A percentile compares a stretch with the other conserved stretches of the same genome.
These are phyloP conservation scores for Teratosphaeria epicoccoides DNA, from an alignment of 2,329 filamentous ascomycete species.

Conservation along the genomic window DNA sequence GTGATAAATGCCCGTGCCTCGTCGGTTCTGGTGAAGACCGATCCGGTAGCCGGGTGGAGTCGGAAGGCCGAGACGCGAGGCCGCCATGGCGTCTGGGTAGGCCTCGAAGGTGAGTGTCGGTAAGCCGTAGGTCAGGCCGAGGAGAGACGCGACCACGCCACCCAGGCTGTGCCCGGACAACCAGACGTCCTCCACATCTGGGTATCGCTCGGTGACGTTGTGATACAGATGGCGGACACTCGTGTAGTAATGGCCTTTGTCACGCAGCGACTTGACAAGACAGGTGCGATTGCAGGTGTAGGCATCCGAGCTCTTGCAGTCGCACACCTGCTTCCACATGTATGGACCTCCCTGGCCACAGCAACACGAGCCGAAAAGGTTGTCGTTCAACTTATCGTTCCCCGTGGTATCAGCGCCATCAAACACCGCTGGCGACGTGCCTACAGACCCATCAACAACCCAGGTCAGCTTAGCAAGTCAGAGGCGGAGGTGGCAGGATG, in stretches of 20 bases:
- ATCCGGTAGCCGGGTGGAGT: conserved; percentile 69
- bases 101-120: conserved; percentile 91
- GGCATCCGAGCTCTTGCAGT: conserved; percentile 68
- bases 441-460: conserved; percentile 3
- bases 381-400: conserved; percentile 96
- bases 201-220: conserved; percentile 84
- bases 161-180: conserved; percentile 86
- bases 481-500: conserved; percentile 1
- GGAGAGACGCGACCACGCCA: conserved; percentile 75
- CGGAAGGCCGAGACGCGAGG: conserved; percentile 72
- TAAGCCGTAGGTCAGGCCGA: conserved; percentile 82
- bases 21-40: conserved; percentile 49
- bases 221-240: conserved; percentile 81
- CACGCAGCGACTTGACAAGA: conserved; percentile 59
- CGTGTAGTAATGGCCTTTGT: conserved; percentile 85
- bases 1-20: conserved; percentile 57
- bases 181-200: conserved; percentile 67
- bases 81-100: conserved; percentile 80
- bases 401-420: conserved; percentile 95
- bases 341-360: conserved; percentile 87
- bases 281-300: conserved; percentile 92
- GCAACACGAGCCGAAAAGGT: conserved; percentile 95
- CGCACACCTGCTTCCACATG: conserved; percentile 84
- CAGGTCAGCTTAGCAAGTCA: conserved; percentile 7
- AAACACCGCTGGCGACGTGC: conserved; percentile 61